These are phyloP conservation scores for Apophysomyces elegans DNA, from an alignment of 371 early-diverging fungal species.

Conservation along the genomic window DNA sequence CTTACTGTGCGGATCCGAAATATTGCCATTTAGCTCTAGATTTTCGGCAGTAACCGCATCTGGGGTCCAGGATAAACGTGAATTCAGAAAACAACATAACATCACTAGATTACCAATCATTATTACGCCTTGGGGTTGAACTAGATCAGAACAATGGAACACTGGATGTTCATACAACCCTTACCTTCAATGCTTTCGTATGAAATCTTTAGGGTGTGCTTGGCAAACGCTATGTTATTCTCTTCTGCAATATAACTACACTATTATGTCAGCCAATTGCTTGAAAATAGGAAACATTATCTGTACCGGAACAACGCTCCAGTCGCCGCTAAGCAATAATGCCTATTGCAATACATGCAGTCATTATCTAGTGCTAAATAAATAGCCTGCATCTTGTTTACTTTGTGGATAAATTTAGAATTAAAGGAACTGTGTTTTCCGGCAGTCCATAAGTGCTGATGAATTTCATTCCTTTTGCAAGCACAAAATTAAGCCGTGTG, in stretches of 20 bases:
- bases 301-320: constrained; percentile 56
- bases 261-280: not conserved
- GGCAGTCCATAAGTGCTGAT: constrained; percentile 53
- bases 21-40: constrained; percentile 68
- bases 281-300: not conserved
- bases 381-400: constrained; percentile 18
- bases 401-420: constrained; percentile 52
- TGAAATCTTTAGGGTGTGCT: constrained; percentile 67
- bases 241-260: constrained; percentile 57
- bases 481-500: not conserved
- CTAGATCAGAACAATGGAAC: too few species aligned
- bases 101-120: not conserved
- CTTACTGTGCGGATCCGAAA: constrained; percentile 31
- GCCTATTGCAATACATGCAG: constrained; percentile 33
- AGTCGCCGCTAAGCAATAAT: constrained; percentile 59
- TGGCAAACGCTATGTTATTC: constrained; percentile 53
- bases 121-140: not conserved
- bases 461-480: constrained; percentile 43
- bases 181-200: constrained; percentile 62
- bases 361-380: not conserved
- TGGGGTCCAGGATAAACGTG: constrained; percentile 13
- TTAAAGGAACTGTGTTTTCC: constrained; percentile 42
- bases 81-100: not conserved
- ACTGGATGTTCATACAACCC: too few species aligned
- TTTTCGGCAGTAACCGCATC: constrained; percentile 62